A percentile compares a stretch with the other conserved stretches of the same genome.
These are phyloP conservation scores for Ogataea henricii DNA, from an alignment of 805 yeast species.

Conservation along the genomic window DNA sequence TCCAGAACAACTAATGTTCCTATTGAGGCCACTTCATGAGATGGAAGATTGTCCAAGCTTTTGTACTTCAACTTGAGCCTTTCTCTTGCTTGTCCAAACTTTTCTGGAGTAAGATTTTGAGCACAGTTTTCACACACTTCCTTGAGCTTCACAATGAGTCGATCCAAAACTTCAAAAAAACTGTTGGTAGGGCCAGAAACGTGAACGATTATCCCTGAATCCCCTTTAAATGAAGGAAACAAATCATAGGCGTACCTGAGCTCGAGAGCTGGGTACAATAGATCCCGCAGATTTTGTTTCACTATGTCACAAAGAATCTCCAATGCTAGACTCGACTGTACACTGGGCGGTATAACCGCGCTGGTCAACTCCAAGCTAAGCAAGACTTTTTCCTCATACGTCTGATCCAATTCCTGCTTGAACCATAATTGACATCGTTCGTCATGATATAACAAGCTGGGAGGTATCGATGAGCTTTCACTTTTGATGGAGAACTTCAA, in stretches of 20 bases:
- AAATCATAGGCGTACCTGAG: conserved; percentile 60
- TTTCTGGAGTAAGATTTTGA: conserved; percentile 29
- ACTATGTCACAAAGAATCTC: conserved; percentile 57
- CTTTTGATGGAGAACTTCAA: conserved; percentile 38
- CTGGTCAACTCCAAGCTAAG: conserved; percentile 50
- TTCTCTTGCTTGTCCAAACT: conserved; percentile 50
- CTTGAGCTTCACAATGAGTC: conserved; percentile 38
- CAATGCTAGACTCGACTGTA: conserved; percentile 44
- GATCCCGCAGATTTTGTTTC: conserved; percentile 40
- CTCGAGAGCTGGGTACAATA: conserved; percentile 55
- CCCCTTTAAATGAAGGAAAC: conserved; percentile 55
- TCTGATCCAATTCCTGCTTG: conserved; percentile 37
- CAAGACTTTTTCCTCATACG: conserved; percentile 36
- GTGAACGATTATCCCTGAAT: conserved; percentile 52
- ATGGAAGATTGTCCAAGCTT: conserved; percentile 42
- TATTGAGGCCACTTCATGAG: conserved; percentile 50
- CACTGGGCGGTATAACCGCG: conserved; percentile 33
- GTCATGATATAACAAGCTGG: conserved; percentile 40
- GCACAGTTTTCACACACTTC: conserved; percentile 18
- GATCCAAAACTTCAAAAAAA: conserved; percentile 36
- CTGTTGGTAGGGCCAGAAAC: conserved; percentile 54
- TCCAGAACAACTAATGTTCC: conserved; percentile 58
- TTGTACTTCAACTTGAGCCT: conserved; percentile 50
- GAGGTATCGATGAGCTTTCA: conserved; percentile 30
- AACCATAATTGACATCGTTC: conserved; percentile 53